Conservation (phyloP, 2,329 filamentous ascomycete species). For the Boeremia exigua region DNA sequence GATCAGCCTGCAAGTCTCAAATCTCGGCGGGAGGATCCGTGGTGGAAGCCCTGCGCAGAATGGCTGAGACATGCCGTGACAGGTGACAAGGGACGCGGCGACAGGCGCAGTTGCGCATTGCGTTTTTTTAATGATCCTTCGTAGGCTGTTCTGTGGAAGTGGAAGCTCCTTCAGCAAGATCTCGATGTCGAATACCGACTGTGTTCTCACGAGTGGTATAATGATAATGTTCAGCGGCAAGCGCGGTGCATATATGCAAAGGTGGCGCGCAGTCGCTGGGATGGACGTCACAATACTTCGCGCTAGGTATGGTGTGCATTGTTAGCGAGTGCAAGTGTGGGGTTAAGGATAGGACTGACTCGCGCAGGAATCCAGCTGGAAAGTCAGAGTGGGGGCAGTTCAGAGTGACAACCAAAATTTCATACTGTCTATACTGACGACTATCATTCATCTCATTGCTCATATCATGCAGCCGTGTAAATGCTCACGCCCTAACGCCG, state of each 20-base stretch:
- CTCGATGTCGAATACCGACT: not conserved
- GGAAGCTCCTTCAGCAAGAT: too few species aligned
- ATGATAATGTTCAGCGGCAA: not conserved
- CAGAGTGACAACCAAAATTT: not conserved
- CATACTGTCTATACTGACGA: not conserved
- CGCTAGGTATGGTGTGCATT: conserved; percentile 22
- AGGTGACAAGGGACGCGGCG: not conserved
- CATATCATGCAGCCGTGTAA: conserved; percentile 13
- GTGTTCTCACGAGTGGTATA: not conserved
- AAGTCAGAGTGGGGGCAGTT: not conserved
- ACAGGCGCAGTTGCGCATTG: not conserved
- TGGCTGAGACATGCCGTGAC: conserved; percentile 11
- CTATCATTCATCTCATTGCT: not conserved
- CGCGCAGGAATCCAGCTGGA: not conserved
- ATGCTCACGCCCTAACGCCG: conserved; percentile 38
- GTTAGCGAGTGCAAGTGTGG: conserved; percentile 18
- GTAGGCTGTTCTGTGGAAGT: too few species aligned
- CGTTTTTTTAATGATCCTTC: not conserved
- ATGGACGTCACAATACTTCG: conserved; percentile 32
- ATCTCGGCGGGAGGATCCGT: conserved; percentile 9
- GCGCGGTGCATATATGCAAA: conserved; percentile 12
- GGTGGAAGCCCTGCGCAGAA: conserved; percentile 2
- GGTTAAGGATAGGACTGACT: conserved; percentile 14
- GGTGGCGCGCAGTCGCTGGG: conserved; percentile 16
- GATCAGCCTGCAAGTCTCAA: not conserved